Percentiles rank a stretch among this genome's conserved stretches.
These are phyloP conservation scores for Acaromyces ingoldii DNA, from an alignment of 1,284 basidiomycete genomes.

Conservation along the genomic window DNA sequence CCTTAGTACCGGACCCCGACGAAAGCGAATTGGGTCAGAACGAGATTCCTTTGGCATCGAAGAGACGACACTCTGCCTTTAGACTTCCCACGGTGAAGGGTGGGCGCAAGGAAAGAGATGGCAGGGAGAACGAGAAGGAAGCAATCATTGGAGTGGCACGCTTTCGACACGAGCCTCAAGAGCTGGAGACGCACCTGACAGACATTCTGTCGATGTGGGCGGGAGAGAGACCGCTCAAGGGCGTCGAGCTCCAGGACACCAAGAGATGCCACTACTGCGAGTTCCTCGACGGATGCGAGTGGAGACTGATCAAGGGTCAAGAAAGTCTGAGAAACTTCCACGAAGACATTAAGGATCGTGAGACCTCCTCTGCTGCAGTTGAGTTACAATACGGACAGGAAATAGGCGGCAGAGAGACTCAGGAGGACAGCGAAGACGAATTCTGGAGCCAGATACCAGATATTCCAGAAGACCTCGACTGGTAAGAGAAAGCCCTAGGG, in stretches of 20 bases:
- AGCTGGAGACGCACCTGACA: constrained; percentile 21
- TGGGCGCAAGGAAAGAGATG: background rate
- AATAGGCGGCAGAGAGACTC: too few species aligned
- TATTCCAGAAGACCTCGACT: too few species aligned
- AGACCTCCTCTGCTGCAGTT: too few species aligned
- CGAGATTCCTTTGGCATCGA: too few species aligned
- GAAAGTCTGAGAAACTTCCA: constrained; percentile 4
- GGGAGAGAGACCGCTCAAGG: constrained; percentile 20
- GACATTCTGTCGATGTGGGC: constrained; percentile 27
- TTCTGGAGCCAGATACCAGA: too few species aligned
- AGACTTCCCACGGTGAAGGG: too few species aligned
- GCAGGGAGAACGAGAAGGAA: background rate
- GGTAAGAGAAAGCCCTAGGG: too few species aligned
- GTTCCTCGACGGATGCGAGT: constrained; percentile 42
- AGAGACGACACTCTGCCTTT: too few species aligned
- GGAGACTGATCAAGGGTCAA: constrained; percentile 23
- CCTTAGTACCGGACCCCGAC: background rate
- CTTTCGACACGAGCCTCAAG: constrained; percentile 16
- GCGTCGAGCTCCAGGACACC: constrained; percentile 23
- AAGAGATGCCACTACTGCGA: constrained; percentile 37
- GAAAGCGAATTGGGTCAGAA: too few species aligned
- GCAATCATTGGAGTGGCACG: constrained; percentile 19
- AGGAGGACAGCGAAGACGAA: too few species aligned
- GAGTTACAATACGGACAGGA: too few species aligned
- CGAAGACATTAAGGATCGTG: too few species aligned